Conservation (phyloP, 1,284 basidiomycete genomes). For the Leucoagaricus sp. region DNA sequence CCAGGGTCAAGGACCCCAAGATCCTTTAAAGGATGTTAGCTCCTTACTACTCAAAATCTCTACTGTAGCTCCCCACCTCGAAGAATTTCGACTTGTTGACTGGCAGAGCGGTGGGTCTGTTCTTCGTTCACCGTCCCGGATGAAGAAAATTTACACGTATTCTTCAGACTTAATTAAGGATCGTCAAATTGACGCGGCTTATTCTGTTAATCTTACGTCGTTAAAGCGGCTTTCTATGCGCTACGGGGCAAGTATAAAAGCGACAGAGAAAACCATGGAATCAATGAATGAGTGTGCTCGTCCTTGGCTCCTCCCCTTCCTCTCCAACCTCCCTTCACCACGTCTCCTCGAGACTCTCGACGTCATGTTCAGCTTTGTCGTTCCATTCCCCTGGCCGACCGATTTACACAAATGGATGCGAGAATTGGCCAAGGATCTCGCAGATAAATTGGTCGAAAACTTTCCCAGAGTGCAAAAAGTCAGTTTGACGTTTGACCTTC, state of each 20-base stretch:
- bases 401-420: constrained; percentile 13
- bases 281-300: constrained; percentile 5
- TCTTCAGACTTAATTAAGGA: constrained; percentile 4
- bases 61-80: background rate
- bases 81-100: constrained; percentile 7
- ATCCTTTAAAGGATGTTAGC: constrained; percentile 4
- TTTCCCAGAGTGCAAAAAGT: background rate
- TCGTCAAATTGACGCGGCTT: background rate
- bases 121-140: background rate
- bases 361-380: constrained; percentile 9
- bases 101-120: constrained; percentile 4
- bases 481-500: constrained; percentile 7
- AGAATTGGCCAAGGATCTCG: background rate
- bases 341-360: background rate
- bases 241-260: constrained; percentile 8
- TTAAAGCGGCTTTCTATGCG: constrained; percentile 5
- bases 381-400: constrained; percentile 12
- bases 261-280: constrained; percentile 2
- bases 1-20: background rate
- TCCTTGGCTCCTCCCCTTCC: constrained; percentile 8
- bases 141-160: background rate
- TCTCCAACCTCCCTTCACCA: constrained; percentile 7
- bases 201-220: background rate
- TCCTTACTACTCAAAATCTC: constrained; percentile 2
- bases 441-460: background rate